These are phyloP conservation scores for Alternaria postmessia DNA, from an alignment of 2,329 filamentous ascomycete genomes.

Conservation along the genomic window DNA sequence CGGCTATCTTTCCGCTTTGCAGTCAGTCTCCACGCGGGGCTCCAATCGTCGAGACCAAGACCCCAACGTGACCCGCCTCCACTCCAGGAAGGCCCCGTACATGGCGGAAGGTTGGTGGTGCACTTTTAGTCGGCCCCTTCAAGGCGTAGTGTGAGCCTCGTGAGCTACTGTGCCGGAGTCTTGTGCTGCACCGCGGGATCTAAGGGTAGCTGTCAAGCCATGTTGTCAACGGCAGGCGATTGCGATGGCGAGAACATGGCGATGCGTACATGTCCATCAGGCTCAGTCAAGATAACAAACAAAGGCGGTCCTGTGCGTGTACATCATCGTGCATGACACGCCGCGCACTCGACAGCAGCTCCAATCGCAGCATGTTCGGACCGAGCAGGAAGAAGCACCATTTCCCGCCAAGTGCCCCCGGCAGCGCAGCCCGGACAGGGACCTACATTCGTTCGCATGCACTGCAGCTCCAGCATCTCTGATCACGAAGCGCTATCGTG, in stretches of 20 bases:
- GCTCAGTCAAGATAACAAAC: neutral
- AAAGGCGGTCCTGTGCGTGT: constrained; percentile 3
- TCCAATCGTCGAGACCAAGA: constrained; percentile 10
- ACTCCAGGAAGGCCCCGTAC: constrained; percentile 1
- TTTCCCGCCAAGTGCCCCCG: constrained; percentile 10
- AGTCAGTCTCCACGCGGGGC: constrained; percentile 11
- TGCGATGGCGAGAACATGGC: neutral
- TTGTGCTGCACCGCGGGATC: constrained; percentile 1
- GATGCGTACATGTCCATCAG: neutral
- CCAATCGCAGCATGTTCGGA: constrained; percentile 13
- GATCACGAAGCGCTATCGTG: constrained; percentile 40
- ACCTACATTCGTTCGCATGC: constrained; percentile 25
- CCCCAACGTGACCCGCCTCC: constrained; percentile 9
- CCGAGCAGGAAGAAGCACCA: constrained; percentile 12
- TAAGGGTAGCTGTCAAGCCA: constrained; percentile 1
- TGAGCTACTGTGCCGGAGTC: neutral
- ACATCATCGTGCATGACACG: constrained; percentile 20
- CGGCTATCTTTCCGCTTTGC: constrained; percentile 12
- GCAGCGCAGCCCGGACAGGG: constrained; percentile 21
- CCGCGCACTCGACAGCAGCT: constrained; percentile 2
- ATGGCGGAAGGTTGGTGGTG: neutral
- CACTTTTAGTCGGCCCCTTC: neutral
- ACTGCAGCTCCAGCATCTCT: constrained; percentile 24
- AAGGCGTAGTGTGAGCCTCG: neutral
- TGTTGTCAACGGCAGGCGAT: neutral